A percentile compares a stretch with the other conserved stretches of the same genome.
Evolutionary conservation across 2,329 filamentous ascomycete genomes (phyloP).

Genomic region (Sporothrix brasiliensis): DNA sequence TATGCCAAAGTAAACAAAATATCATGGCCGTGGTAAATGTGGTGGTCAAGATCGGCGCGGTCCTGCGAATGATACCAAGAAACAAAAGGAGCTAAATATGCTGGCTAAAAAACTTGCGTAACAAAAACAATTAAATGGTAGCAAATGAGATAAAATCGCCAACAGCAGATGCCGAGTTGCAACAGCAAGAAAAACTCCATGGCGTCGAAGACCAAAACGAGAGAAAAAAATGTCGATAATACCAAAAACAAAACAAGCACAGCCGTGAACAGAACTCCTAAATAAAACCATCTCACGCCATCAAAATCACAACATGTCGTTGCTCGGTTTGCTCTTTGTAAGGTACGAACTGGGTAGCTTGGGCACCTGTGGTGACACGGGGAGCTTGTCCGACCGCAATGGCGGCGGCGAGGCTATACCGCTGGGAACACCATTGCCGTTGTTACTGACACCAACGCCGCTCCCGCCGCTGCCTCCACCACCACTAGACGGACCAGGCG

Average conservation of each 20-base stretch:
- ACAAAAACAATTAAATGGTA: constrained; percentile 22
- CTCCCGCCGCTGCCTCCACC: not conserved
- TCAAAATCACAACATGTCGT: constrained; percentile 36
- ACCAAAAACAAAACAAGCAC: not conserved
- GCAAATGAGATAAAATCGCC: constrained; percentile 8
- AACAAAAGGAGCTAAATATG: constrained; percentile 3
- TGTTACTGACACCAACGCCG: not conserved
- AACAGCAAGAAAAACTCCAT: not conserved
- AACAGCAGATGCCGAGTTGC: constrained; percentile 9
- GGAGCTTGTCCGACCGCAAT: constrained; percentile 35
- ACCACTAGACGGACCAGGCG: not conserved
- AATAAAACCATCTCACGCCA: not conserved
- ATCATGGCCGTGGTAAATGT: not conserved
- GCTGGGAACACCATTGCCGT: not conserved
- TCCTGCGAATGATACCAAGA: not conserved
- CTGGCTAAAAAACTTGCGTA: not conserved
- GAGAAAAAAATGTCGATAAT: not conserved
- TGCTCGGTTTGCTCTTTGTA: constrained; percentile 33
- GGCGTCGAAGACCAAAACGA: not conserved
- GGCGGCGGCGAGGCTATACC: constrained; percentile 20
- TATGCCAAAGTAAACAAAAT: constrained; percentile 1
- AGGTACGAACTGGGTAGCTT: constrained; percentile 40
- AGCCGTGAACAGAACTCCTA: not conserved
- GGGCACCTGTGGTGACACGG: constrained; percentile 38
- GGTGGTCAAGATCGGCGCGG: not conserved